A percentile compares a stretch with the other conserved stretches of the same genome.
Evolutionary conservation across 306 rosid genomes (phyloP).

Genomic region (Glycyrrhiza uralensis): DNA sequence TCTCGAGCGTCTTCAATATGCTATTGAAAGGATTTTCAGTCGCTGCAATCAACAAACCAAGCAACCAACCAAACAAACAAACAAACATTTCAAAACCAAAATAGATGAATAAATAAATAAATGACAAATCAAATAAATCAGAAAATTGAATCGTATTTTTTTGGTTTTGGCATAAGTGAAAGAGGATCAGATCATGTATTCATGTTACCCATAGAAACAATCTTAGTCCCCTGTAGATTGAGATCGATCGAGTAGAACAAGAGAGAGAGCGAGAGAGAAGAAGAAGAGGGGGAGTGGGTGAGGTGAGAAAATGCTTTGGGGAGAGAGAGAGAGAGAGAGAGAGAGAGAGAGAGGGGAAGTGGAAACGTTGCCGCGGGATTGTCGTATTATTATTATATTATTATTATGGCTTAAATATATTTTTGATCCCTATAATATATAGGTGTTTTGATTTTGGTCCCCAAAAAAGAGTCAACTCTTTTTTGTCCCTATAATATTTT

Average conservation of each 20-base stretch:
- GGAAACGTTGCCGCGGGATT: neutral
- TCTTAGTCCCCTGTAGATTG: neutral
- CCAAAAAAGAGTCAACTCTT: too few relatives aligned
- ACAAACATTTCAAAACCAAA: neutral
- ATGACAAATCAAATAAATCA: too few relatives aligned
- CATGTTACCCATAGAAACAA: slow-evolving; percentile 40
- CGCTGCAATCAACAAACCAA: slow-evolving; percentile 55
- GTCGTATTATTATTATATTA: too few relatives aligned
- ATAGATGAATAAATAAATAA: neutral
- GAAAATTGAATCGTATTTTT: neutral
- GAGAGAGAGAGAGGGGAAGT: neutral
- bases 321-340: too few relatives aligned
- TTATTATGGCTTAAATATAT: too few relatives aligned
- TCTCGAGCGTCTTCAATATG: slow-evolving; percentile 68
- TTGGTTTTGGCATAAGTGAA: neutral
- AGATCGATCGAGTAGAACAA: neutral
- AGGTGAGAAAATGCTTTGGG: neutral
- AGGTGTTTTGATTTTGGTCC: too few relatives aligned
- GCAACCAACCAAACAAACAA: neutral
- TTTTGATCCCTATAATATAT: too few relatives aligned
- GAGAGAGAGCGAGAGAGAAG: neutral
- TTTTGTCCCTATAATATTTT: too few relatives aligned
- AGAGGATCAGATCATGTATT: too few relatives aligned
- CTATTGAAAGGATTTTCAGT: slow-evolving; percentile 57
- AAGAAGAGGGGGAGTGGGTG: neutral